Base-by-base conservation (phyloP, 2,329 filamentous ascomycete genomes). In the Pseudogymnoascus pannorum region DNA sequence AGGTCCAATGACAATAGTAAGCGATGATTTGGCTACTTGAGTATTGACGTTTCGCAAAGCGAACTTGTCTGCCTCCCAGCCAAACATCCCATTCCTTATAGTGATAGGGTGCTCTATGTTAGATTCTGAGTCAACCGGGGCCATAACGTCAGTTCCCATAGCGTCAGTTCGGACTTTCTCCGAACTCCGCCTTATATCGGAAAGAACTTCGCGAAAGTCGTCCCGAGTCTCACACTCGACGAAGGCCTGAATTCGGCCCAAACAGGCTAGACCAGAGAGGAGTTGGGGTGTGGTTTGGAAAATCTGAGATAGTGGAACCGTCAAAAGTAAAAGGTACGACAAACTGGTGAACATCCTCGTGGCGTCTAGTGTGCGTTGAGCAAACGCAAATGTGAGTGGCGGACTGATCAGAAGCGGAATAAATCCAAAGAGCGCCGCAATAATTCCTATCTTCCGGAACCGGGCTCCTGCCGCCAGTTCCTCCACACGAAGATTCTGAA, bases 401-500 rank as follows among this genome's bases (percentile, higher is more conserved):
- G 65, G 64, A 33, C 58, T 26, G 22, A 65, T n/a, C 29, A 64
- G 11, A 22, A 65, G 11, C 2, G 66, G 66, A 18, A 59, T 61
- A 40, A 60, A 66, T 16, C 62, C 66, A 48, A 66, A 60, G 14
- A 64, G 16, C 7, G 61, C 63, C 24, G 48, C 48, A 18, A 31
- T 18, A 31, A 54, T 54, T 4, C 48, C 48, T 31, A 54, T 54
- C 16, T 60, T 60, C 31, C 26, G 61, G 14, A 54, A 40, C 18
- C 66, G 64, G 0, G 67, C 62, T 64, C 67, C 72, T 2, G 66
- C 60, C 1, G 22, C 59, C 0, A 78, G 64, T 63, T 77, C 76
- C 3, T 71, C 64, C 1, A 72, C 60, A 5, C 76, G 71, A 20
- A 76, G 62, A 1, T 61, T 63, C 59, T 77, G 73, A 3, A 77